A percentile compares a stretch with the other conserved stretches of the same genome.
These are phyloP conservation scores for Fusarium irregulare DNA, from an alignment of 2,329 filamentous ascomycete species.

Conservation along the genomic window DNA sequence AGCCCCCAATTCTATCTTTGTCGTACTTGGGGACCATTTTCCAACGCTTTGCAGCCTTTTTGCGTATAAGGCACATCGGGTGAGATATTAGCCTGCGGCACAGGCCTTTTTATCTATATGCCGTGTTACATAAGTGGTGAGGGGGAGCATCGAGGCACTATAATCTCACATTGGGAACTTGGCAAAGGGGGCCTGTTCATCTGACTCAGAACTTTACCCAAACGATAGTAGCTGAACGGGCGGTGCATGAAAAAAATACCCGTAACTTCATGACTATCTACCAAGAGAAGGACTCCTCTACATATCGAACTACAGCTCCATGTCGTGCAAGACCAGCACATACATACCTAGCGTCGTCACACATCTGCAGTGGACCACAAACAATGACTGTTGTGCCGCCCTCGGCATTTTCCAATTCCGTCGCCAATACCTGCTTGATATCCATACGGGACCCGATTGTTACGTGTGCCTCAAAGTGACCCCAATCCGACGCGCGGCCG, in stretches of 20 bases:
- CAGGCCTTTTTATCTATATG: neutral
- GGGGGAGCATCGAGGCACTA: neutral
- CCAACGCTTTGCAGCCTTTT: neutral
- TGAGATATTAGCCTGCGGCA: neutral
- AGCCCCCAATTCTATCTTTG: neutral
- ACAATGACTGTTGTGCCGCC: slow-evolving; percentile 46
- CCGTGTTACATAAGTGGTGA: neutral
- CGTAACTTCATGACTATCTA: neutral
- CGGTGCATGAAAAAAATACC: neutral
- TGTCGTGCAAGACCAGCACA: slow-evolving; percentile 44
- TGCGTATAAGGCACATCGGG: neutral
- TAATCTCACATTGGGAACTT: neutral
- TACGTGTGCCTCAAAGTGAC: slow-evolving; percentile 45
- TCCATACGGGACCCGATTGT: slow-evolving; percentile 47
- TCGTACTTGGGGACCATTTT: neutral
- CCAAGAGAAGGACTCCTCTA: slow-evolving; percentile 43
- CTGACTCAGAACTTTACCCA: neutral
- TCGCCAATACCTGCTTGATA: slow-evolving; percentile 41
- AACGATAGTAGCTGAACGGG: neutral
- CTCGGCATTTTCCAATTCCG: slow-evolving; percentile 36
- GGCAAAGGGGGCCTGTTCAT: neutral
- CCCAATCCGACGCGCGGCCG: slow-evolving; percentile 33
- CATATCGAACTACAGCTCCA: slow-evolving; percentile 38
- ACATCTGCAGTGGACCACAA: slow-evolving; percentile 48
- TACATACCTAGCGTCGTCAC: slow-evolving; percentile 46